Evolutionary conservation across 768 basidiomycete genomes (phyloP).

Genomic region (Mycena albidolilacea): DNA sequence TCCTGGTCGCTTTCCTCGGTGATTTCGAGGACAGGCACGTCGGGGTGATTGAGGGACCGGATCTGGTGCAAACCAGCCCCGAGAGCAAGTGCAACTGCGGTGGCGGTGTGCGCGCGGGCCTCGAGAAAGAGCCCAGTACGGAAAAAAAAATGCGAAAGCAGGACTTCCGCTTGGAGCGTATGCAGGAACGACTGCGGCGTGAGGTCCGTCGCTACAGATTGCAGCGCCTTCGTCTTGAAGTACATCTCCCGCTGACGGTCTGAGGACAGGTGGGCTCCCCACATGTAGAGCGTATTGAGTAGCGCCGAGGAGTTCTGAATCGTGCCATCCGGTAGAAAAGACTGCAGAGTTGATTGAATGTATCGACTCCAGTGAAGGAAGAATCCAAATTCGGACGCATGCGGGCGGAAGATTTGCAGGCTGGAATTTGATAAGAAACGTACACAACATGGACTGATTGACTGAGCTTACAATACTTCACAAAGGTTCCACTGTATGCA

Average conservation of each 20-base stretch:
- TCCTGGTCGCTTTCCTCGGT: slow-evolving; percentile 47
- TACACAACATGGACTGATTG: slow-evolving; percentile 26
- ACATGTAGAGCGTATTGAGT: slow-evolving; percentile 48
- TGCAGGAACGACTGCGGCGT: slow-evolving; percentile 63
- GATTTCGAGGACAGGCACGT: slow-evolving; percentile 54
- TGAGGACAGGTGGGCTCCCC: slow-evolving; percentile 50
- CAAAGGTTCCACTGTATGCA: slow-evolving; percentile 44
- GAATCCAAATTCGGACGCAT: slow-evolving; percentile 74
- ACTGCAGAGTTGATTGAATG: slow-evolving; percentile 22
- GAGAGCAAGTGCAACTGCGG: slow-evolving; percentile 66
- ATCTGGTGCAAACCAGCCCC: slow-evolving; percentile 65
- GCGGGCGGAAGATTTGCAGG: slow-evolving; percentile 70
- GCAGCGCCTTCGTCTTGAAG: slow-evolving; percentile 51
- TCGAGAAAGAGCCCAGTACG: slow-evolving; percentile 72
- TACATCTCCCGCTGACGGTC: slow-evolving; percentile 13
- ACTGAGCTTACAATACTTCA: slow-evolving; percentile 44
- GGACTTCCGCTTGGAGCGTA: slow-evolving; percentile 72
- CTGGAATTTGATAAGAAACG: slow-evolving; percentile 49
- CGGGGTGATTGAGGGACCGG: slow-evolving; percentile 49
- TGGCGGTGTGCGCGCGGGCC: slow-evolving; percentile 70
- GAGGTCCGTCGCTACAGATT: slow-evolving; percentile 62
- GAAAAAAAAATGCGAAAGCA: slow-evolving; percentile 78
- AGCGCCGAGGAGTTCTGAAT: slow-evolving; percentile 42
- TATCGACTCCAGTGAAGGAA: slow-evolving; percentile 70
- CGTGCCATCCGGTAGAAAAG: slow-evolving; percentile 33